Evolutionary conservation across 305 asterid genomes (phyloP), one percentile per base, ranked within the genome.

Genomic region (Fraxinus dipetala): DNA sequence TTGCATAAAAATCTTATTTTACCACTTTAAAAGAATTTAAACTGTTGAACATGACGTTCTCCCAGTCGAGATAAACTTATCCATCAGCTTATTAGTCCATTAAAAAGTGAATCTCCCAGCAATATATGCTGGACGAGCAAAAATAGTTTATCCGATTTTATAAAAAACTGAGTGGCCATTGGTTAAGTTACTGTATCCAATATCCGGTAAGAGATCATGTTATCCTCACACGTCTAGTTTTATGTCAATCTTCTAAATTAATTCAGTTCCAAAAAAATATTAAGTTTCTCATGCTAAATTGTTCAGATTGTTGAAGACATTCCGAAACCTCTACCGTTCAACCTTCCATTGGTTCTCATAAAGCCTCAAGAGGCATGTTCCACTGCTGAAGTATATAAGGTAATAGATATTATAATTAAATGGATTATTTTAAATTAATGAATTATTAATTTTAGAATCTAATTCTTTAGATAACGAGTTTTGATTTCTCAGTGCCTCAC

Each of bases 331-430:
- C 43, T 89, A 83, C 86, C 93, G 75, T 81, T 75, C 26, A 93
- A 90, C 87, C 86, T 90, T 80, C 94, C 99, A 61, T 90, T 96
- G 95, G 95, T 94, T 87, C 98, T 96, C 80, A 88, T 96, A 76
- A 96, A 96, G 87, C 99, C 98, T 31, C 94, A 82, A 77, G 93
- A 92, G 87, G 98, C 95, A 80, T 96, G 99, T 87, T 87, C 98
- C 28, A 94, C 99, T 22, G 99, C 98, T 84, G 98, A 90, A 88
- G 98, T 94, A 89, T 96, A 96, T 91, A 96, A 92, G 98, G 99
- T 96, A 82, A 36, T 69, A 54, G 61, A 77, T 75, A 72, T 32
- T 34, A 36, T 76, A 30, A 22, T 51, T 85, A 69, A 72, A 14
- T 31, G 30, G 73, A n/a, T 74, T 72, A 43, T 74, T 40, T 85